Evolutionary conservation across 805 yeast genomes (phyloP), one percentile per base, ranked within the genome.

Genomic region (Crinitomyces ghanaensis): DNA sequence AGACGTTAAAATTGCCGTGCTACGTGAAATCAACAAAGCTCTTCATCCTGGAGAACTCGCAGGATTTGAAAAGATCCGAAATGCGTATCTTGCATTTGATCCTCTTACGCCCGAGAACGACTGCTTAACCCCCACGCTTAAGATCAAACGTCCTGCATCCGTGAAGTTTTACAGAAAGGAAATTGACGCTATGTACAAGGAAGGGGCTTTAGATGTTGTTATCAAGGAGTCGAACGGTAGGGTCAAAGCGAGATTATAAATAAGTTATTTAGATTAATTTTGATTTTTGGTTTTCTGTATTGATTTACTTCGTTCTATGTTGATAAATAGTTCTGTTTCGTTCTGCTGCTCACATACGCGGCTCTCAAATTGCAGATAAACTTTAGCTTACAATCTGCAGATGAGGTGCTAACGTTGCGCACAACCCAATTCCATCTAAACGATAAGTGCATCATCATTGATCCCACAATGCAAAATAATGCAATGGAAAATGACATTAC

Each of bases 121-220:
- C 31, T 68, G 71, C 2, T 52, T 78, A 22, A 78, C 88, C 2
- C 86, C 86, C 24, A 78, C 86, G 4, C 46, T 72, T 42, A 72
- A 72, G 51, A 54, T 72, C 34, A 71, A 70, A 51, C 58, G 81
- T 37, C 55, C 65, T 2, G 57, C 59, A 18, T 73, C 75, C 1
- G 62, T 62, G 26, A 61, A 62, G 46, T 56, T 53, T 22, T 72
- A 65, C 46, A 49, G 54, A 26, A 42, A 49, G 6, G 60, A 55
- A 19, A 53, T 74, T 27, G 59, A 59, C 17, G 43, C 38, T 5
- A 48, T 74, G 56, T 74, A 74, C 42, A 48, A 49, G 30, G 75
- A 73, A 42, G 77, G 77, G 3, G 34, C 42, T n/a, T 27, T 41
- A 21, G 36, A 28, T 19, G 11, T 17, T n/a, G 17, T 15, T n/a